phyloP scores from a whole-genome alignment of 352 stramenopile species.

The Discostella stelligera region DNA sequence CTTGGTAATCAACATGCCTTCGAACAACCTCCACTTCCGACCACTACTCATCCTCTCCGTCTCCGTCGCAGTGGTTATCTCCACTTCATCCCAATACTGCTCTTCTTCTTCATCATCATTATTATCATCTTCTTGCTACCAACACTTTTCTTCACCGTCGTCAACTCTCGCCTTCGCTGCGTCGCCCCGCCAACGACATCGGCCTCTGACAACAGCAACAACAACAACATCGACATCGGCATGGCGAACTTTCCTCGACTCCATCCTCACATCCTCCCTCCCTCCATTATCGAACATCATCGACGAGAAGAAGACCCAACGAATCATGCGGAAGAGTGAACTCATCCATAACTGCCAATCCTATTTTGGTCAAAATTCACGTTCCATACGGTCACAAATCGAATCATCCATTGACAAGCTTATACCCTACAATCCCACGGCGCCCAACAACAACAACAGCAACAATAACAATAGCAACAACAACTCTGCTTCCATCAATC shows the following conservation, averaged over 20 bases:
- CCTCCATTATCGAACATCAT: neutral
- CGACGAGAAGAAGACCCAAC: neutral
- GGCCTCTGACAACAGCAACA: neutral
- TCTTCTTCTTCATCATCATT: neutral
- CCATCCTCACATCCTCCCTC: neutral
- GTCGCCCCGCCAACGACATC: neutral
- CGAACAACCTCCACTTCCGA: neutral
- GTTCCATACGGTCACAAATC: conserved; percentile 18
- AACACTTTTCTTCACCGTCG: neutral
- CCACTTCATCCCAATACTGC: neutral
- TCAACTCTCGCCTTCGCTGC: neutral
- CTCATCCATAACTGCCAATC: conserved; percentile 17
- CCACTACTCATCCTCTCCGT: neutral
- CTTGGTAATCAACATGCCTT: neutral
- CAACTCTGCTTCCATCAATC: conserved; percentile 17
- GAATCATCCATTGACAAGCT: conserved; percentile 52
- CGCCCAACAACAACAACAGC: no score
- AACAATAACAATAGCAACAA: no score
- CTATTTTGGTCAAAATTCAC: conserved; percentile 10
- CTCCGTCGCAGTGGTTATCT: neutral
- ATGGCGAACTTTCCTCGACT: conserved; percentile 1
- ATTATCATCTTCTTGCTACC: neutral
- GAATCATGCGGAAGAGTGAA: conserved; percentile 11
- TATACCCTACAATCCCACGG: conserved; percentile 29
- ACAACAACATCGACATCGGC: neutral